Conservation (phyloP, 192 early-diverging fungal species). For the Blastocladiella britannica region DNA sequence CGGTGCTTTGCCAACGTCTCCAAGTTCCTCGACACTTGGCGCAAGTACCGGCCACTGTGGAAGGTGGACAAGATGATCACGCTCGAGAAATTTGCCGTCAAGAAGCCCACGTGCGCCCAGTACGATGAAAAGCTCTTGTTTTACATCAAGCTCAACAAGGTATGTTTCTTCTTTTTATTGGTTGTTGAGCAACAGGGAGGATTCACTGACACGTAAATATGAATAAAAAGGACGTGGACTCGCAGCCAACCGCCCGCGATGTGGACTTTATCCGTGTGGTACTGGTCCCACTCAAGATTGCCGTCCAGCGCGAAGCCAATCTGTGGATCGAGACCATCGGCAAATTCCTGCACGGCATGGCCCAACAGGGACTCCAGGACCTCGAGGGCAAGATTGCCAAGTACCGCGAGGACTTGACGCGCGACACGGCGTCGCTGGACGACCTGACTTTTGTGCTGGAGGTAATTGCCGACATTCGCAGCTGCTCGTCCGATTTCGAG, state of each 20-base stretch:
- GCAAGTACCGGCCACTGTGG: slow-evolving; percentile 96
- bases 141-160: slow-evolving; percentile 32
- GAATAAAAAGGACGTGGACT: slow-evolving; percentile 37
- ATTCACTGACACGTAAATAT: no score
- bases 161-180: no score
- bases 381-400: slow-evolving; percentile 15
- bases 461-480: slow-evolving; percentile 28
- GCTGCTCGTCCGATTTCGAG: slow-evolving; percentile 51
- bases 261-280: slow-evolving; percentile 34
- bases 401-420: slow-evolving; percentile 25
- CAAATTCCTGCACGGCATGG: slow-evolving; percentile 21
- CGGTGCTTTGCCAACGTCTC: slow-evolving; percentile 5
- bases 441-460: slow-evolving; percentile 41
- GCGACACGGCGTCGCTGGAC: slow-evolving; percentile 24
- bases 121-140: slow-evolving; percentile 39
- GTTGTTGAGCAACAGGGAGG: no score
- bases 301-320: slow-evolving; percentile 29
- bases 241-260: slow-evolving; percentile 20
- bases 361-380: slow-evolving; percentile 15
- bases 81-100: slow-evolving; percentile 41
- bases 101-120: slow-evolving; percentile 28
- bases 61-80: slow-evolving; percentile 64
- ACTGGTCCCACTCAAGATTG: slow-evolving; percentile 21
- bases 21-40: slow-evolving; percentile 82
- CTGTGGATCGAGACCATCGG: slow-evolving; percentile 34